Base-by-base conservation (phyloP, 164 flowering plant species). In the grape (Vitis vinifera) region DNA sequence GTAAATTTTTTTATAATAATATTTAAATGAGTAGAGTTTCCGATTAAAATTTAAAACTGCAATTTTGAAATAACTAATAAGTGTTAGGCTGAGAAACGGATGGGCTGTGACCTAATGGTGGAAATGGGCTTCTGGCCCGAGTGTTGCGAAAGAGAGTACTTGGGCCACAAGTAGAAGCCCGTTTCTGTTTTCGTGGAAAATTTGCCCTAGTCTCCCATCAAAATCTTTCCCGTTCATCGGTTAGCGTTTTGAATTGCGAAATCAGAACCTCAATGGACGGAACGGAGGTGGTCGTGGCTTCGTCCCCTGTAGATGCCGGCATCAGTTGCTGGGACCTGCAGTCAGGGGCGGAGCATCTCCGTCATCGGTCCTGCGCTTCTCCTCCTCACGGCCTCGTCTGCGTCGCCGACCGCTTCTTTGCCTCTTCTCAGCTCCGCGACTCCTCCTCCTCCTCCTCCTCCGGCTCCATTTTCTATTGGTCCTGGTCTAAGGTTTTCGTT, bases 391-490 rank as follows among this genome's bases (percentile, higher is more conserved):
- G 89, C 66, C 83, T 87, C 50, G 56, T 79, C 37, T 81, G 63
- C 59, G 82, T 94, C 1, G 91, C 84, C 50, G 62, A 75, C 30
- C 83, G 85, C 67, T 87, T 87, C 76, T 74, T 92, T 13, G 99
- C 92, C 29, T 87, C 91, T 61, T 91, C 99, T 59, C 95, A 94
- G 79, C 76, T 88, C 31, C 90, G 85, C 1, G 83, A 89, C 3
- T 49, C 89, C 14, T 71, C 87, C 30, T 73, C 91, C 59, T 69
- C 90, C n/a, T 79, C 91, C 59, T 69, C 89, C 16, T 80, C 90
- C 9, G 94, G 94, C 59, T 80, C 91, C 63, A 23, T 92, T 52
- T 80, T 85, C 73, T 92, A 80, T 76, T 94, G 98, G 97, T 84
- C 88, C 2, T 89, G 93, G 93, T 80, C 82, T 74, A 94, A 87